These are phyloP conservation scores for Echinosophora koreensis DNA, from an alignment of 306 rosid species.

Conservation along the genomic window DNA sequence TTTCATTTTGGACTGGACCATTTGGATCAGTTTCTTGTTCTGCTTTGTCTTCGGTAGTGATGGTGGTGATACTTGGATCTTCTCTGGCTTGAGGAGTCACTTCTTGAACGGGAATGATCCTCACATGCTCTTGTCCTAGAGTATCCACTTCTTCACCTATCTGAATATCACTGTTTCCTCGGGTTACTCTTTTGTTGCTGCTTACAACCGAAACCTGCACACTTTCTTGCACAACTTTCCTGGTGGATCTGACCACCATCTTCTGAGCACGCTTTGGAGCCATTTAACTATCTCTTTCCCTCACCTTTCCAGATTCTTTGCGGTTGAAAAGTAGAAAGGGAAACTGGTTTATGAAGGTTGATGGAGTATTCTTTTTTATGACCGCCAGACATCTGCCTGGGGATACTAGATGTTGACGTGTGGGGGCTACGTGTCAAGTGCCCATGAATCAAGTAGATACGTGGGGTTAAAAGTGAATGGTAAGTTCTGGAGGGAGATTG, in stretches of 20 bases:
- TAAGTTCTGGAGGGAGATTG: conserved; percentile 23
- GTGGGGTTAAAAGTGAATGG: conserved; percentile 47
- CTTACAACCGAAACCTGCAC: conserved; percentile 52
- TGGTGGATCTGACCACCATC: conserved; percentile 51
- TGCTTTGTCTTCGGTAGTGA: conserved; percentile 26
- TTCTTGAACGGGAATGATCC: conserved; percentile 46
- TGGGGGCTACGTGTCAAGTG: conserved; percentile 52
- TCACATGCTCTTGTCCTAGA: conserved; percentile 24
- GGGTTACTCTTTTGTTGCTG: conserved; percentile 33
- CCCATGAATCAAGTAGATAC: conserved; percentile 16
- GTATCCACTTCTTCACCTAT: conserved; percentile 6
- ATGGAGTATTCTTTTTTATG: neutral
- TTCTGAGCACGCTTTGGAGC: conserved; percentile 58
- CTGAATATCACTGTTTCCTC: conserved; percentile 15
- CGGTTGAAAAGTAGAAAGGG: neutral
- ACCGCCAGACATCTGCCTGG: neutral
- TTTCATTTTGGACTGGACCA: neutral
- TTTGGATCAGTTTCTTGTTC: conserved; percentile 14
- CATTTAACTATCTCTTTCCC: conserved; percentile 44
- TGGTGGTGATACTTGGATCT: conserved; percentile 7
- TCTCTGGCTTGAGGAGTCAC: conserved; percentile 39
- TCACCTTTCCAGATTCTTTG: conserved; percentile 1
- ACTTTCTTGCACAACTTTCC: conserved; percentile 44
- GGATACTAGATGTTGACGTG: conserved; percentile 35
- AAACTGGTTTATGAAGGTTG: neutral